phyloP scores from a whole-genome alignment of 768 basidiomycete genomes.

The Suillus bovinus region DNA sequence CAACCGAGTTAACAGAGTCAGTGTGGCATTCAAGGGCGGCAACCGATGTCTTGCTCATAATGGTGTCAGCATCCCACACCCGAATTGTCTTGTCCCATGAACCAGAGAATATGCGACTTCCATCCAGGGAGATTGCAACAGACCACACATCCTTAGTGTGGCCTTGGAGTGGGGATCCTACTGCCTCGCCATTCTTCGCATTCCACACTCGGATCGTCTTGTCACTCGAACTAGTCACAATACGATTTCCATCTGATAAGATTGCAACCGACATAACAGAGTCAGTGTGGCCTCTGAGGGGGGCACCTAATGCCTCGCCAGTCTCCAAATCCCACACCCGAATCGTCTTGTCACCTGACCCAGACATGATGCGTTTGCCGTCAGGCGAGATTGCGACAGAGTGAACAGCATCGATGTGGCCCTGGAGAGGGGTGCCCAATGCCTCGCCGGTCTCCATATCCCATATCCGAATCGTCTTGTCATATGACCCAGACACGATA shows the following conservation, averaged over 20 bases:
- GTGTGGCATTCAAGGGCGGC: background rate
- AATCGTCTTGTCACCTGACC: background rate
- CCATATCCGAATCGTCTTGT: slow-evolving; percentile 5
- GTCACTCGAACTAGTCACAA: background rate
- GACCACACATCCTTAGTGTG: background rate
- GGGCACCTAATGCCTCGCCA: background rate
- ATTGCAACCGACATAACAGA: background rate
- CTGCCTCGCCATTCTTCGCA: background rate
- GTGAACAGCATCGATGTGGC: slow-evolving; percentile 3
- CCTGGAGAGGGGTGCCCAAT: background rate
- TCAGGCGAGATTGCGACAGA: slow-evolving; percentile 13
- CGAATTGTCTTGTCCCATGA: background rate
- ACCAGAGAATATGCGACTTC: background rate
- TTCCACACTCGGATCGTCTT: background rate
- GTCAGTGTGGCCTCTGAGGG: background rate
- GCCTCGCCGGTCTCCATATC: background rate
- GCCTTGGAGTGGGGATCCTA: background rate
- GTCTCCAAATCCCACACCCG: slow-evolving; percentile 1
- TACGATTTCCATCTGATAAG: background rate
- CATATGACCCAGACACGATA: slow-evolving; percentile 5
- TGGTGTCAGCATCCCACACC: background rate
- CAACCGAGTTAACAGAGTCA: background rate
- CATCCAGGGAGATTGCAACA: background rate
- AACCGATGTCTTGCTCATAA: background rate
- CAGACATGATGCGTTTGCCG: background rate